Base-by-base conservation (phyloP, 805 yeast species). In the Monosporozyma aerobia region DNA sequence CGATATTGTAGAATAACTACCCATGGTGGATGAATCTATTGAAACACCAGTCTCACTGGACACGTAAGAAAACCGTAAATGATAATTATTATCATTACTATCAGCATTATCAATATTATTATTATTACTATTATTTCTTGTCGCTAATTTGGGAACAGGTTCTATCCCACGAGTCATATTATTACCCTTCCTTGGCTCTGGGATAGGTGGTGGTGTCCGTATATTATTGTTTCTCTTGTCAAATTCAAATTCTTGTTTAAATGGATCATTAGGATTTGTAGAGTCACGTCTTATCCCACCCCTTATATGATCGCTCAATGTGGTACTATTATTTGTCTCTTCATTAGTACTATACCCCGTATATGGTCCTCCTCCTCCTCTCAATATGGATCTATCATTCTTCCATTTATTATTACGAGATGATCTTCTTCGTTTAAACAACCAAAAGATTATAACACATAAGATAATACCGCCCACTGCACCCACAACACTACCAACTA, bases 401-500 rank as follows among this genome's bases (percentile, higher is more conserved):
- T 48, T 51, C 16, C 35, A 49, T 32, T 50, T 52, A 8, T 48
- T 48, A 13, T 35, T 35, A 14, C 39, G 39, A 16, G 25, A 37
- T 37, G 16, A 19, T 46, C 56, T 58, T 43, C 57, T 53, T 19
- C 54, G 51, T 41, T 51, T 55, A 35, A 56, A 53, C 8, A 61
- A 49, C 61, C 61, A 63, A n/a, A 58, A 35, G 14, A 64, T 19
- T 8, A 59, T n/a, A 22, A 51, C 47, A 52, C 59, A 56, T 14
- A 59, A 16, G 7, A 58, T n/a, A 13, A 61, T 48, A 22, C 69
- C 70, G n/a, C 65, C 60, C 5, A 66, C 61, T 32, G 67, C 58
- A 11, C 70, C 69, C 3, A 66, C 63, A 0, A 65, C 66, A 40
- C 69, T 59, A 22, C 69, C 70, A 22, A 61, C 60, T 10, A 65